A percentile compares a stretch with the other conserved stretches of the same genome.
Conservation (phyloP, 2,329 filamentous ascomycete species). For the Periconia macrospinosa region DNA sequence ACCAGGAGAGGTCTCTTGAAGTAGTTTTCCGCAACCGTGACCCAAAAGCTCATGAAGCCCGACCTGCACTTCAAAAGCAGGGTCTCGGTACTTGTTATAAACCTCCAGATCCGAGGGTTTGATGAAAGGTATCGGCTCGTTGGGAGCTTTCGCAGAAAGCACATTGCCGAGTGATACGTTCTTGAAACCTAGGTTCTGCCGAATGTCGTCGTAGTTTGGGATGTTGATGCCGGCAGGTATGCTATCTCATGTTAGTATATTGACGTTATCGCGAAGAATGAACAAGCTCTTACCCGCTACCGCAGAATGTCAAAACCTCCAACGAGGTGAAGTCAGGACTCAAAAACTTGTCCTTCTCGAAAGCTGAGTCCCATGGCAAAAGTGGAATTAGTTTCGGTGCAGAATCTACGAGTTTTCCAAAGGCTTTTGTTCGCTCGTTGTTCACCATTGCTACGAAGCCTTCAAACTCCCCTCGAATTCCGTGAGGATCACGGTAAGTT, state of each 20-base stretch:
- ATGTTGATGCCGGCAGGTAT: slow-evolving; percentile 64
- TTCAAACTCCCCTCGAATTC: slow-evolving; percentile 58
- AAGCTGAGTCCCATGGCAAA: slow-evolving; percentile 83
- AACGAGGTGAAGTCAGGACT: slow-evolving; percentile 95
- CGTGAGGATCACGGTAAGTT: slow-evolving; percentile 58
- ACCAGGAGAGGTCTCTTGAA: slow-evolving; percentile 83
- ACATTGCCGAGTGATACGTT: slow-evolving; percentile 94
- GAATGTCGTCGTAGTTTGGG: slow-evolving; percentile 65
- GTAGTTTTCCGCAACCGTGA: slow-evolving; percentile 89
- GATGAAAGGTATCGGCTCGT: slow-evolving; percentile 93
- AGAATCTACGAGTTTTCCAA: slow-evolving; percentile 79
- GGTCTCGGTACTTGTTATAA: slow-evolving; percentile 81
- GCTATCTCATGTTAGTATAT: slow-evolving; percentile 15
- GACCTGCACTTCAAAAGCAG: slow-evolving; percentile 92
- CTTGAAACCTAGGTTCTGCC: slow-evolving; percentile 85
- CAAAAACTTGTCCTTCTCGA: slow-evolving; percentile 95
- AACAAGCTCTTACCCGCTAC: slow-evolving; percentile 48
- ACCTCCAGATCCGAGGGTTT: slow-evolving; percentile 73
- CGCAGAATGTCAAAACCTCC: slow-evolving; percentile 82
- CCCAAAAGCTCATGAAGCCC: slow-evolving; percentile 88
- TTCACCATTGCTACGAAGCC: slow-evolving; percentile 70
- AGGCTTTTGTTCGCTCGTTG: slow-evolving; percentile 84
- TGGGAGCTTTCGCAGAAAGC: slow-evolving; percentile 83
- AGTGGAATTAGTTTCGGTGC: slow-evolving; percentile 84
- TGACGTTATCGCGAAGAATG: too few relatives aligned